Base-by-base conservation (phyloP, 2,329 filamentous ascomycete genomes). In the Delphinella strobiligena region DNA sequence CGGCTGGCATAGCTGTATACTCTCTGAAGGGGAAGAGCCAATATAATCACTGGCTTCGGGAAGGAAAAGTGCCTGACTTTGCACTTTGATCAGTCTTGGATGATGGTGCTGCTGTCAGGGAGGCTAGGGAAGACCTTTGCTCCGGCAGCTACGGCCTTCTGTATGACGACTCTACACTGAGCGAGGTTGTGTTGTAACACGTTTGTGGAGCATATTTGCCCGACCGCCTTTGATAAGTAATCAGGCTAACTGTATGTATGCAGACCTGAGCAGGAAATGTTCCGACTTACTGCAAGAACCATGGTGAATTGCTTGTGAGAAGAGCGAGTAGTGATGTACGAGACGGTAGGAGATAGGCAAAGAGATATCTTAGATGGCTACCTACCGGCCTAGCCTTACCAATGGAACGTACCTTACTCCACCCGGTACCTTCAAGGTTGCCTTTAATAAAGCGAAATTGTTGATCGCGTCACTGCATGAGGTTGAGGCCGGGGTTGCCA, bases 41-140 rank as follows among this genome's bases (percentile, higher is more conserved):
- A 95, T 87, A 66, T 94, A 95, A 64, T 94, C 87, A 41, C 76
- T 77, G 17, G 89, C 89, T 70, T 95, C 89, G 10, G 89, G 89
- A 38, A 95, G 79, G 64, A 96, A 95, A 36, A 95, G 73, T 14
- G 82, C 76, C 74, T 83, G 40, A 30, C n/a, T 40, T 10, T 4
- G 3, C 19, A 33, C 14, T 17, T 16, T 11, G 27, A 34, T 47
- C 45, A 45, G 35, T 9, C 16, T 15, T 19, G 10, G n/a, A 7
- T n/a, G 30, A 14, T 38, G 32, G 24, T 38, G 40, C 47, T 34
- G 42, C 45, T 31, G 15, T 32, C 29, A 16, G 31, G 5, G 12
- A n/a, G n/a, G n/a, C n/a, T n/a, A n/a, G n/a, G 16, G 47, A 59
- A 43, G 52, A 87, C 84, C 69, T 87, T 82, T 40, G 88, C 88